Conservation (phyloP, 2,329 filamentous ascomycete genomes). For the Trichoderma koningiopsis region DNA sequence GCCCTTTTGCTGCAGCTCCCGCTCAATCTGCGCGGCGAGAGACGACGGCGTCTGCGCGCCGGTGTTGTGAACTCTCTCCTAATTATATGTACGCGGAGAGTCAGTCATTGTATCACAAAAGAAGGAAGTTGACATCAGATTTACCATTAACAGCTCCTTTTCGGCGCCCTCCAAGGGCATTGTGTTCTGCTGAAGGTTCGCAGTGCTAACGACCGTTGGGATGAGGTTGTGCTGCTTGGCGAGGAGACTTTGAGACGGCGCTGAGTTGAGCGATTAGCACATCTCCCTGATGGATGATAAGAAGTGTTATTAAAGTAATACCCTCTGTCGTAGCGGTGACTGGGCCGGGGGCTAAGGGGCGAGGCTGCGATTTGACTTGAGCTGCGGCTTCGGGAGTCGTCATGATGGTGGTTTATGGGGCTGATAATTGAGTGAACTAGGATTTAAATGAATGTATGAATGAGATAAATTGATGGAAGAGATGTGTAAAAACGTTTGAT, state of each 20-base stretch:
- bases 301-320: neutral
- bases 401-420: neutral
- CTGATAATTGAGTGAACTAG: neutral
- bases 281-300: neutral
- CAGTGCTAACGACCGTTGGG: conserved; percentile 25
- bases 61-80: conserved; percentile 33
- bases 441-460: neutral
- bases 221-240: conserved; percentile 34
- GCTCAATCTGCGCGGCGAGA: conserved; percentile 33
- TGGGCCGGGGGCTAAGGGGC: neutral
- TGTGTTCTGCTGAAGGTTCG: neutral
- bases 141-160: conserved; percentile 2
- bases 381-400: neutral
- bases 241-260: conserved; percentile 33
- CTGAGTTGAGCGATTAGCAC: neutral
- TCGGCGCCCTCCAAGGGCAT: neutral
- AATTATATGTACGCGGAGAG: neutral
- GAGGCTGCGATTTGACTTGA: neutral
- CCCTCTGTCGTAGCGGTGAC: conserved; percentile 8
- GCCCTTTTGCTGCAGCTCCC: conserved; percentile 26
- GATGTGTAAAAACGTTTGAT: neutral
- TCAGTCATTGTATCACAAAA: neutral
- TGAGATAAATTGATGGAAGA: neutral
- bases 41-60: conserved; percentile 34
- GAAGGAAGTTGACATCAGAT: rapidly evolving